Conservation (phyloP, 306 rosid species). For the Delonix regia region DNA sequence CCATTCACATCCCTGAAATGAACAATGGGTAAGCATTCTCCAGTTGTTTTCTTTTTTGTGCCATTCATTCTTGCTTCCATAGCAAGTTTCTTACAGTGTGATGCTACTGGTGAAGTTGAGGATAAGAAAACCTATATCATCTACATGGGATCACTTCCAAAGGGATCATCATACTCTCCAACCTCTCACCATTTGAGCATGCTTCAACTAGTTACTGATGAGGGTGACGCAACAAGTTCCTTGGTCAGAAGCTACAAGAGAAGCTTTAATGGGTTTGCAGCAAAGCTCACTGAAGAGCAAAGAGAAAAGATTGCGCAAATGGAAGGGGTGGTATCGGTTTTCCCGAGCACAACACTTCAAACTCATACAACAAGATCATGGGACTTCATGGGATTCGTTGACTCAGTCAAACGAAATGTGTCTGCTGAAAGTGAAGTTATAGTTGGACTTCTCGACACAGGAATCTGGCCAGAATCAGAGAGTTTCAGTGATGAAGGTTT, state of each 20-base stretch:
- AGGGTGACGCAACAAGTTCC: not conserved
- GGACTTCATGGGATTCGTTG: conserved; percentile 46
- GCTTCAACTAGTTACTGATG: conserved; percentile 7
- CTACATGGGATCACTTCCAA: conserved; percentile 23
- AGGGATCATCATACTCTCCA: conserved; percentile 8
- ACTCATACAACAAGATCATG: conserved; percentile 59
- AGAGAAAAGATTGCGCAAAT: not conserved
- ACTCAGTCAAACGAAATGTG: not conserved
- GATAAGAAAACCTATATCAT: not conserved
- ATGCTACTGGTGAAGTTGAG: not conserved
- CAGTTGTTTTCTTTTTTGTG: not conserved
- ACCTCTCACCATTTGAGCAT: conserved; percentile 27
- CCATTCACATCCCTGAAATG: too few species aligned
- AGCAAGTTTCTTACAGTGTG: not conserved
- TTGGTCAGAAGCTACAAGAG: conserved; percentile 15
- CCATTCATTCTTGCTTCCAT: not conserved
- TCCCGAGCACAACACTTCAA: conserved; percentile 33
- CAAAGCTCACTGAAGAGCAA: conserved; percentile 14
- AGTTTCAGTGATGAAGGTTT: conserved; percentile 44
- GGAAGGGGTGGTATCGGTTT: conserved; percentile 48
- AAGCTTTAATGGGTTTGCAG: conserved; percentile 39
- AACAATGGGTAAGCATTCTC: not conserved
- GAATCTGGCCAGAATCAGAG: conserved; percentile 50
- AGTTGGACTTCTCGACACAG: conserved; percentile 47
- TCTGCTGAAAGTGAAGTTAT: conserved; percentile 31